Evolutionary conservation across 2,329 filamentous ascomycete genomes (phyloP), one percentile per base, ranked within the genome.

Genomic region (Penicillium sp.): DNA sequence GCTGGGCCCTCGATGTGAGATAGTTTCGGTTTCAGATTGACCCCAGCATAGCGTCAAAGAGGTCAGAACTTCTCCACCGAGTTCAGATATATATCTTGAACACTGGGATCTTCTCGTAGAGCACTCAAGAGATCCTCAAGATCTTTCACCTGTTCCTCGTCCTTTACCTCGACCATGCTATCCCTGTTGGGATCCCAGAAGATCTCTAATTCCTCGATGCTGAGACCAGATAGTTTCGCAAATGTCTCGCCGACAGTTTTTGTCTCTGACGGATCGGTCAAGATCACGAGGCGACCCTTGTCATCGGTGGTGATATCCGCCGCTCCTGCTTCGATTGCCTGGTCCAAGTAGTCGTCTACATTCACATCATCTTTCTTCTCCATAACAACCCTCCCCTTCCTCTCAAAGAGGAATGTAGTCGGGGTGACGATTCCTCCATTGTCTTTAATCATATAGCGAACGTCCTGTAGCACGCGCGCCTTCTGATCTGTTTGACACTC

Each of bases 401-500:
- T 89, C 55, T 90, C 83, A 73, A 99, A 99, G 68, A 96, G 82
- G 75, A 93, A 97, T 8, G 85, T 86, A 13, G 90, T 91, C 0
- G 92, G 86, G 7, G 90, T 89, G 2, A 86, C 78, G 2, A 81
- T 84, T 6, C 89, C 94, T 19, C 88, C 88, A 50, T 82, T 78
- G 58, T 87, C 85, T 72, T 92, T 96, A 54, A 96, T 81, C 2
- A 89, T 76, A 49, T 81, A 69, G 53, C 89, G 85, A 50, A 97
- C 75, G 53, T 96, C 90, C 67, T 89, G 85, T 47, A 96, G 74
- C 8, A 87, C 85, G 33, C 90, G 86, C 41, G 82, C 81, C 73
- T 89, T 92, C 73, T 86, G 91, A 68, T 96, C 93, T 5, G 91
- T 93, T 74, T 94, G 89, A 67, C 89, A 86, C 67, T 97, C 92